Evolutionary conservation across 805 yeast species (phyloP), one percentile per base, ranked within the genome.

Genomic region (Torulaspora microellipsoides): DNA sequence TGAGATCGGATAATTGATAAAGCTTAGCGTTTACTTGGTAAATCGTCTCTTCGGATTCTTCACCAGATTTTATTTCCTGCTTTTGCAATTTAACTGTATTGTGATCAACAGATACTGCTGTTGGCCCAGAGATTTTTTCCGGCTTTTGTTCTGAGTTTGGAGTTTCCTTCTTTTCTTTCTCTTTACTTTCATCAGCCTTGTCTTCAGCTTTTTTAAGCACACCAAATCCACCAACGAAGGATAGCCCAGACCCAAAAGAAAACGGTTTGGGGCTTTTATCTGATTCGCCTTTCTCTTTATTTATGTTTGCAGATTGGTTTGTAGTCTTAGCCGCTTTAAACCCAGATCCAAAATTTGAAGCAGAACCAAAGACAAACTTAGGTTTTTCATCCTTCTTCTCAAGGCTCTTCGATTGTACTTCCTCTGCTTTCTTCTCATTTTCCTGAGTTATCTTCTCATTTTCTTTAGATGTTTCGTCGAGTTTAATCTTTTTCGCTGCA

Each of bases 41-140:
- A 7, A 82, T 59, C 0, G 85, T 77, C 28, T 70, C 71, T 60
- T 93, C 99, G 43, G 78, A 72, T 63, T 93, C 99, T 64, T 93
- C 99, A 1, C 98, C 99, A 0, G 98, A 88, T 45, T 79, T 74
- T 9, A 81, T 68, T 3, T 75, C 76, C 51, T 77, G 78, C 54
- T 75, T 79, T 38, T 73, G 74, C 35, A 83, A 66, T 45, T 81
- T 85, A 7, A 85, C 81, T 49, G 74, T 78, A 55, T 73, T 73
- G 56, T 73, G 78, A 9, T 70, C 60, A 55, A 72, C 47, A 58
- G 71, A 43, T 4, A 47, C 33, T 14, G 53, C 58, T 4, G 64
- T 42, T n/a, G 59, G 56, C 14, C 46, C 51, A 36, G 40, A 27
- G 15, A 36, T 45, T 3, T 54, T 48, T 14, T 42, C 40, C 7